Percentiles rank a stretch among this genome's conserved stretches.
phyloP scores from a whole-genome alignment of 164 flowering plant genomes.

The Magnolia changhungtana region DNA sequence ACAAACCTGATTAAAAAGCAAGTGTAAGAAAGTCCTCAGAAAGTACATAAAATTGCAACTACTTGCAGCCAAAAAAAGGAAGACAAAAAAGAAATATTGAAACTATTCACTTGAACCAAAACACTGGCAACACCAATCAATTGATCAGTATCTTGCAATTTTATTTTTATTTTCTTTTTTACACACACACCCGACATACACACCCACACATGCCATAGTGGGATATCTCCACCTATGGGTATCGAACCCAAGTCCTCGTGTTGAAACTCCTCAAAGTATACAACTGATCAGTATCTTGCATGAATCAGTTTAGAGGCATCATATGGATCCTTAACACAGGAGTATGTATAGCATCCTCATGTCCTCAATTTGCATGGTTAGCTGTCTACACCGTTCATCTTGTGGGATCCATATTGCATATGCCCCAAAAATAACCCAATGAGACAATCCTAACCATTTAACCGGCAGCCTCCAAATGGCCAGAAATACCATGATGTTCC shows the following conservation, averaged over 20 bases:
- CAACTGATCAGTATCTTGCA: neutral
- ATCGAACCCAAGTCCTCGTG: too few relatives aligned
- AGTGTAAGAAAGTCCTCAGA: neutral
- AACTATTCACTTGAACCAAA: neutral
- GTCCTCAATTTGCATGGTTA: neutral
- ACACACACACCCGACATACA: too few relatives aligned
- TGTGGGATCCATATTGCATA: neutral
- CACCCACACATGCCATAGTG: too few relatives aligned
- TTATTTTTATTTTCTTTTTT: too few relatives aligned
- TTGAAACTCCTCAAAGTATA: too few relatives aligned
- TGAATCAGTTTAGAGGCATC: neutral
- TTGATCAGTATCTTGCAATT: neutral
- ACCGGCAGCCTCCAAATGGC: neutral
- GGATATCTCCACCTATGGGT: too few relatives aligned
- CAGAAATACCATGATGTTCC: neutral
- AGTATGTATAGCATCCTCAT: neutral
- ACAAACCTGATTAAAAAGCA: constrained; percentile 48
- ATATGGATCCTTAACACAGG: neutral
- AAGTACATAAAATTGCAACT: neutral
- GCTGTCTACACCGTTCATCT: neutral
- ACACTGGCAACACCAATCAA: too few relatives aligned
- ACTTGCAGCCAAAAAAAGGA: neutral
- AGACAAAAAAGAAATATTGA: neutral
- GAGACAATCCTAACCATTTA: neutral
- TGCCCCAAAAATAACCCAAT: neutral